Base-by-base conservation (phyloP, 306 rosid genomes). In the Bauhinia variegata region DNA sequence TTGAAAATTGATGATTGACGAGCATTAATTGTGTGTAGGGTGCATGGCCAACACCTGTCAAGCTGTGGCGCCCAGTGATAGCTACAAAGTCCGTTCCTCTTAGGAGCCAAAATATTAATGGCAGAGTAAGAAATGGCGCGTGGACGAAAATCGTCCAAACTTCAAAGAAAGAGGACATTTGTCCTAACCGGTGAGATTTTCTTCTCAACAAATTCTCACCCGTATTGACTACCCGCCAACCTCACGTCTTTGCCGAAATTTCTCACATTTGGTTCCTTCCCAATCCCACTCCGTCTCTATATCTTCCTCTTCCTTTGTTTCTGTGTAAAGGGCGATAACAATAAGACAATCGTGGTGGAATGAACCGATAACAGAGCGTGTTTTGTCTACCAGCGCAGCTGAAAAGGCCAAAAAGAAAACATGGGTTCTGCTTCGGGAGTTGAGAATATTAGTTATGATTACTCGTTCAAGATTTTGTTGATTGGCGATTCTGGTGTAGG, bases 401-500 rank as follows among this genome's bases (percentile, higher is more conserved):
- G 17, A 19, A 15, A 37, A 60, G n/a, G 12, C 11, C 67, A 0
- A 18, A 4, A 58, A 36, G 16, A 28, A 33, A 70, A 68, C 43
- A 88, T 90, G 86, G 88, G 87, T 71, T 84, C 93, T 73, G 34
- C 80, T 80, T 67, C 82, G 7, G 83, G 76, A 81, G 92, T 68
- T 30, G 85, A 80, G 8, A 78, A 43, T 63, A 55, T 63, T 63
- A 86, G 62, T 75, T 78, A 67, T 66, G 99, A 93, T 82, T 88
- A 88, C 87, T 93, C 96, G 1, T 93, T 90, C 70, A 93, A 93
- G 90, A 79, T 93, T 17, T 73, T 90, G 75, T 46, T 93, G 90
- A 74, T 84, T 10, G 99, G 99, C 54, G 99, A 93, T 77, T 93
- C 96, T 78, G 96, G 96, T 51, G 99, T 93, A 73, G 99, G 99